A percentile compares a stretch with the other conserved stretches of the same genome.
phyloP scores from a whole-genome alignment of 371 early-diverging fungal species.

The Amoeboaphelidium occidentale region DNA sequence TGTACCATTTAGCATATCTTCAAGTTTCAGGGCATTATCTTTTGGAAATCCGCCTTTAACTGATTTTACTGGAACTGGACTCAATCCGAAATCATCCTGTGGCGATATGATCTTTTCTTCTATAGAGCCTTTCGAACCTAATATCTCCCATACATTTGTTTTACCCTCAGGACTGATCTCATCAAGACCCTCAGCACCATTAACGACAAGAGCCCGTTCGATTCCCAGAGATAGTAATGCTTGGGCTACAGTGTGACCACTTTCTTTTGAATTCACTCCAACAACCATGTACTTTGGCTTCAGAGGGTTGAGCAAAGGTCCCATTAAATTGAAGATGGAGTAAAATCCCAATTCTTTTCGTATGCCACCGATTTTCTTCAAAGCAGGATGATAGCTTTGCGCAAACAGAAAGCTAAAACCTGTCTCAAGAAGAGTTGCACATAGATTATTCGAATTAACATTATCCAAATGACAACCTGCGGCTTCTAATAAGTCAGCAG shows the following conservation, averaged over 20 bases:
- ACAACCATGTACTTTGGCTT: slow-evolving; percentile 49
- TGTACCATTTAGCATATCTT: slow-evolving; percentile 29
- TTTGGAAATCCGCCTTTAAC: slow-evolving; percentile 54
- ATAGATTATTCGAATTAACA: slow-evolving; percentile 35
- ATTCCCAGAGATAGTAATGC: slow-evolving; percentile 46
- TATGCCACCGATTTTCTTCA: slow-evolving; percentile 48
- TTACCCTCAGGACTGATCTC: slow-evolving; percentile 20
- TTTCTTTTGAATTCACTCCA: slow-evolving; percentile 51
- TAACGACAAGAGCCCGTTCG: slow-evolving; percentile 55
- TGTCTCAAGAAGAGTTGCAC: slow-evolving; percentile 26
- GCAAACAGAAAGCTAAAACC: slow-evolving; percentile 82
- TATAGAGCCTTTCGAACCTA: slow-evolving; percentile 27
- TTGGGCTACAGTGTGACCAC: slow-evolving; percentile 63
- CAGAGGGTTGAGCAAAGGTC: slow-evolving; percentile 66
- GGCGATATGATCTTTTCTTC: slow-evolving; percentile 39
- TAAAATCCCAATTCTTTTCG: slow-evolving; percentile 75
- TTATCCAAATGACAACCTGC: slow-evolving; percentile 41
- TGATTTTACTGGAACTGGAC: slow-evolving; percentile 32
- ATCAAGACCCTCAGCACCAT: slow-evolving; percentile 52
- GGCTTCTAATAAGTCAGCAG: slow-evolving; percentile 74
- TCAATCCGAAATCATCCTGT: slow-evolving; percentile 51
- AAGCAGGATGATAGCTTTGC: slow-evolving; percentile 70
- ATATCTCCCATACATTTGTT: slow-evolving; percentile 38
- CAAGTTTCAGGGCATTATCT: slow-evolving; percentile 43
- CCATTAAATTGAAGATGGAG: slow-evolving; percentile 81